Base-by-base conservation (phyloP, 345 rosid species). In the Salix caprea region DNA sequence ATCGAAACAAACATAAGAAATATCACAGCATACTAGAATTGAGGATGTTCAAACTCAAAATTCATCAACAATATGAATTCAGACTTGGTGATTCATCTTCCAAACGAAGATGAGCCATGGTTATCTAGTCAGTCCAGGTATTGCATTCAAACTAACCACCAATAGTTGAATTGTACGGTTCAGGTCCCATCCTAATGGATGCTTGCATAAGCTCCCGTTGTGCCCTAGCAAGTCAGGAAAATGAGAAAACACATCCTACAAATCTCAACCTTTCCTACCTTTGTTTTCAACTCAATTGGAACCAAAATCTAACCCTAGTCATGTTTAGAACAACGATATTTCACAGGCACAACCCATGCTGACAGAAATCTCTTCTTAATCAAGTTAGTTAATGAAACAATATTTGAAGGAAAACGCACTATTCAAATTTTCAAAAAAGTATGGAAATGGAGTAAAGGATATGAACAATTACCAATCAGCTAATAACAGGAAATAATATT, bases 401-500 rank as follows among this genome's bases (percentile, higher is more conserved):
- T 54, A 62, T 67, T 6, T 12, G 39, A 52, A 23, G 62, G 65
- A 11, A 40, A 26, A 60, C 44, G 30, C 21, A 23, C 40, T 54
- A 44, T 56, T 66, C 46, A 62, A 34, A 8, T 46, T 70, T 65
- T 50, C 42, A 32, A 8, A 8, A 48, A 67, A 48, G 26, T 62
- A 64, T 18, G 40, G 44, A 19, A 24, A 65, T 73, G 68, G 34
- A 42, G 40, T 44, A 21, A 40, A 7, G 19, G 19, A 0, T 56
- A 44, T 24, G 72, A 70, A 78, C 65, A 70, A 60, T 72, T 64
- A 40, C 65, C 44, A 32, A 58, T 65, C 61, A 21, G 65, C 24
- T 34, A 74, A 76, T 2, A 28, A 44, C 36, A 34, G 78, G 15
- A 76, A 69, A 71, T 19, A 58, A 58, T 67, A 77, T 74, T 84